Conservation (phyloP, 805 yeast species). For the Myxozyma monticola region DNA sequence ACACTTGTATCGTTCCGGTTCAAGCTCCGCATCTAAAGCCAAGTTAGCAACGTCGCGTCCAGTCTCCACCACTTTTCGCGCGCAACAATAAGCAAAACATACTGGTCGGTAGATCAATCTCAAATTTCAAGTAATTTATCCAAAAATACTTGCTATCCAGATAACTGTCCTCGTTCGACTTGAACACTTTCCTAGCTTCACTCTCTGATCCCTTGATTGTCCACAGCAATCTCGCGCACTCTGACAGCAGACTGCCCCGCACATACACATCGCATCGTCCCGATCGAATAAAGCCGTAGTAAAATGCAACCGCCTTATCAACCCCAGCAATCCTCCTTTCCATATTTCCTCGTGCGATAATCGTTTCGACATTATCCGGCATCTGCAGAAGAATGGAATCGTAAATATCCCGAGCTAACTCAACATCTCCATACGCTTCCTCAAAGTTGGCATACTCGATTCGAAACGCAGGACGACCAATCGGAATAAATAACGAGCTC, state of each 20-base stretch:
- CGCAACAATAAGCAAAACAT: conserved; percentile 4
- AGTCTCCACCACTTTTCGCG: not conserved
- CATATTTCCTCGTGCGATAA: conserved; percentile 33
- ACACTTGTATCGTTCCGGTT: conserved; percentile 10
- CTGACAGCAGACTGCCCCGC: conserved; percentile 31
- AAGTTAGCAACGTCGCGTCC: not conserved
- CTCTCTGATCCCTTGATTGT: conserved; percentile 29
- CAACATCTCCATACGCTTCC: conserved; percentile 34
- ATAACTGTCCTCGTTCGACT: conserved; percentile 25
- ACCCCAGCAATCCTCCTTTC: conserved; percentile 31
- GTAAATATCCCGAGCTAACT: conserved; percentile 35
- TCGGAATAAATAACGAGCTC: conserved; percentile 38
- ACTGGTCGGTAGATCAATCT: conserved; percentile 32
- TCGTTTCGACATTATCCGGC: conserved; percentile 37
- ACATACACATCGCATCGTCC: conserved; percentile 14
- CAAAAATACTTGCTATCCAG: conserved; percentile 36
- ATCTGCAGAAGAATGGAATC: conserved; percentile 32
- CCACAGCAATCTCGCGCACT: conserved; percentile 32
- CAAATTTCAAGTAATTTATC: conserved; percentile 38
- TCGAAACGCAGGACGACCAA: conserved; percentile 34
- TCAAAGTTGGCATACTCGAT: conserved; percentile 39
- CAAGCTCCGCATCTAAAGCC: conserved; percentile 5
- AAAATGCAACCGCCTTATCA: conserved; percentile 26
- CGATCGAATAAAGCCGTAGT: conserved; percentile 18
- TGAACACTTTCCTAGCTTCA: conserved; percentile 34